Base-by-base conservation (phyloP, 305 asterid species). In the Fraxinus paxiana region DNA sequence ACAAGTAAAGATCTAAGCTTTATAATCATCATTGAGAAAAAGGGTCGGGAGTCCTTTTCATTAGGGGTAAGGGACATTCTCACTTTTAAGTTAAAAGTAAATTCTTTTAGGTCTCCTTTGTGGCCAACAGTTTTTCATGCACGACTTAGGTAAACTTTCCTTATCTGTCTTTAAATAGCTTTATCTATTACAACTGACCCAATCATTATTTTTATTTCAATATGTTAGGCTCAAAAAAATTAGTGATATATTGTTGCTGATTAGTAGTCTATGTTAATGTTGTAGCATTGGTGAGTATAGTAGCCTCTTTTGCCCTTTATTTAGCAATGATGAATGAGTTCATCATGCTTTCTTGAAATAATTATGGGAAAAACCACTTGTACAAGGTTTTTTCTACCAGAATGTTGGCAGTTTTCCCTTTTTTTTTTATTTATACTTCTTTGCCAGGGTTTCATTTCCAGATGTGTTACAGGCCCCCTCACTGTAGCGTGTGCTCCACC, bases 61-160 rank as follows among this genome's bases (percentile, higher is more conserved):
- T 46, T 51, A 61, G 81, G 35, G 84, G 41, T 12, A 37, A 73
- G 83, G 72, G 89, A 87, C 90, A 87, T 81, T 84, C 87, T 79
- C 75, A 54, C 85, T 84, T 86, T 84, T 82, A 75, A 8, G 80
- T 65, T 77, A 83, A 91, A 87, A 80, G 84, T 81, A 81, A 87
- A 82, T 85, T 84, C 89, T 80, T 86, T 85, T 85, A 82, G 94
- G 97, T 92, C 92, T 85, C 96, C 94, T 82, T 91, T 54, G 91
- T 92, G 94, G 92, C 86, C 87, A 87, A 88, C 97, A 92, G 63
- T 80, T 84, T 79, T 84, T 81, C 79, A 85, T 90, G 85, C 90
- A 82, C 84, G 83, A 91, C 83, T 88, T 88, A 84, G 92, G 92
- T 84, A 83, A 87, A 77, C 88, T 88, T 87, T 88, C 87, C 89